Base-by-base conservation (phyloP, 306 rosid species). In the Quercus robur region DNA sequence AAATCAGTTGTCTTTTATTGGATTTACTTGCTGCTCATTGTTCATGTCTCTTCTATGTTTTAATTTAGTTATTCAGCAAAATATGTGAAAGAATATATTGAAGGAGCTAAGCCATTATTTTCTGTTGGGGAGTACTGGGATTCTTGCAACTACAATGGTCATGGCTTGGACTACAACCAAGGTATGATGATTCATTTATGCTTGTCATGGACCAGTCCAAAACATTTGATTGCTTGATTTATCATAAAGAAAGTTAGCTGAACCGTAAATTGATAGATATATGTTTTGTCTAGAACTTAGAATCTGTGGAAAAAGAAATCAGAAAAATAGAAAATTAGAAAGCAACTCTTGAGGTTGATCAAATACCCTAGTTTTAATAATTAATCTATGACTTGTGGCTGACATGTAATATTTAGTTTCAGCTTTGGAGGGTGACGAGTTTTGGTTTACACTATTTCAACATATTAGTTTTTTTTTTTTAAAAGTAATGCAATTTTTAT, bases 51-150 rank as follows among this genome's bases (percentile, higher is more conserved):
- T 56, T 75, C 52, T 14, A 31, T 73, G 18, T 75, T 52, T 69
- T 38, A 63, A 61, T 67, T 64, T 51, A 94, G 99, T 73, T 93
- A 81, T 86, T 79, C 97, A 14, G 91, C 97, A 75, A 94, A 94
- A 75, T 95, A 85, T 77, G 93, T 90, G 82, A 95, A 85, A 81
- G 96, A 95, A 81, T 95, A 95, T 35, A 81, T 95, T 77, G 95
- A 89, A 77, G 97, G 89, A 85, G 92, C 96, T 71, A 95, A 88
- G 84, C 97, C 99, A 62, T 28, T 89, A 70, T 93, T 93, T 85
- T 81, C 88, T 81, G 91, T 93, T 44, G 99, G 99, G 76, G 99
- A 95, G 70, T 89, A 75, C 70, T 95, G 98, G 96, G 96, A 93
- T 90, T 83, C 97, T 77, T 95, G 98, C 90, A 93, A 85, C 83